phyloP scores from a whole-genome alignment of 176 grass and related monocot species.

The Avena eriantha region DNA sequence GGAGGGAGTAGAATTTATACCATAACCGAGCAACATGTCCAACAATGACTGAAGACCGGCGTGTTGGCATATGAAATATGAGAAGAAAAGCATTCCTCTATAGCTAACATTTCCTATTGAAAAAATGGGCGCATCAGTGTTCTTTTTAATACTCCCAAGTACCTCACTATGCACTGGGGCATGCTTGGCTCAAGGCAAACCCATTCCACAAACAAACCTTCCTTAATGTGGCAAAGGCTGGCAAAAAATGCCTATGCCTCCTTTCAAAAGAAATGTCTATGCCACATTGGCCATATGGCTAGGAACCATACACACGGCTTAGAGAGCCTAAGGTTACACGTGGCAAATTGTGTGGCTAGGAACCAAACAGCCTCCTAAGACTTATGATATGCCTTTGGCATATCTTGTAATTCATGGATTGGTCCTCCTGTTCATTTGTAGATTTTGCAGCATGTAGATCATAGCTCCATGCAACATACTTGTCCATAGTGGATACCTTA shows the following conservation, averaged over 20 bases:
- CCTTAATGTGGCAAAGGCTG: neutral
- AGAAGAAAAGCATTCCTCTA: neutral
- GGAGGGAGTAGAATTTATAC: neutral
- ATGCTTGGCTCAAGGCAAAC: neutral
- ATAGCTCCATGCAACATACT: constrained; percentile 28
- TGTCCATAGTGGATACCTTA: constrained; percentile 23
- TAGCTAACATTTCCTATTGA: constrained; percentile 22
- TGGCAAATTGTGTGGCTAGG: neutral
- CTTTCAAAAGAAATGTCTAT: constrained; percentile 8
- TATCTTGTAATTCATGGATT: constrained; percentile 11
- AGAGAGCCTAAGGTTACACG: neutral
- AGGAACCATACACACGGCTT: neutral
- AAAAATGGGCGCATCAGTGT: neutral
- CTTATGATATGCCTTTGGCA: neutral
- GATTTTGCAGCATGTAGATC: neutral
- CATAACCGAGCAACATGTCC: constrained; percentile 18
- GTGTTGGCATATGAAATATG: neutral
- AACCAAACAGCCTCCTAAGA: neutral
- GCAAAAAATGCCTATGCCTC: neutral
- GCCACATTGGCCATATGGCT: neutral
- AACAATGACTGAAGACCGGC: neutral
- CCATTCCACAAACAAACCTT: constrained; percentile 8
- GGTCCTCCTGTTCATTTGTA: constrained; percentile 41
- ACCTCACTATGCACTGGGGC: neutral
- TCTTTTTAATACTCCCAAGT: constrained; percentile 1